Evolutionary conservation across 768 basidiomycete genomes (phyloP), one percentile per base, ranked within the genome.

Genomic region (Tulasnella sp.): DNA sequence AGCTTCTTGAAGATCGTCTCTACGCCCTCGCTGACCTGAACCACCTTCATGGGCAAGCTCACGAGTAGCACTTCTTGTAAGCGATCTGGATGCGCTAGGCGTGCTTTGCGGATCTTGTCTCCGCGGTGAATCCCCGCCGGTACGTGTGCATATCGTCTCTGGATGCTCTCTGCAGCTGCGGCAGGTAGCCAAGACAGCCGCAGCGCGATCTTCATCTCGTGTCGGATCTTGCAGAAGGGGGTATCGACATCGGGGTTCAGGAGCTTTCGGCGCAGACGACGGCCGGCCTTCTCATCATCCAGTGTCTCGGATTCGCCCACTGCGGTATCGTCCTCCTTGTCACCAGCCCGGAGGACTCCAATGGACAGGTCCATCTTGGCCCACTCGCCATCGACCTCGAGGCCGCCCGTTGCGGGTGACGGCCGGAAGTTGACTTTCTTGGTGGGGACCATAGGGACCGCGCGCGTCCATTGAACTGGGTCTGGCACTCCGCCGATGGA

Each of bases 211-310:
- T 70, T 68, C 56, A 82, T 64, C 48, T 78, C 71, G 67, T 88
- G 86, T 5, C 66, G 62, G 17, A 85, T 78, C 22, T 65, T 74
- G 64, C 80, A 77, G 44, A 86, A 75, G 3, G 87, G 84, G 22
- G 78, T 76, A 17, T 69, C 64, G 24, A 73, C 69, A 8, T 77
- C 75, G 1, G 80, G 74, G 4, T 79, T 75, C 19, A 82, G 65
- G 24, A 64, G 65, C 15, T 50, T 50, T 21, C 57, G 53, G 15
- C 49, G 48, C 30, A 48, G 30, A 24, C 27, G 34, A 7, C 57
- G 49, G 15, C 44, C 57, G 17, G 44, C 31, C 38, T 58, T 55
- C 52, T 59, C 50, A 2, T 48, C 61, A n/a, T 51, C 44, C 46
- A 11, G 2, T 1, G 21, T 7, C 5, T 38, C 27, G 3, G 45